A percentile compares a stretch with the other conserved stretches of the same genome.
These are phyloP conservation scores for Suillus placidus DNA, from an alignment of 768 basidiomycete genomes.

Conservation along the genomic window DNA sequence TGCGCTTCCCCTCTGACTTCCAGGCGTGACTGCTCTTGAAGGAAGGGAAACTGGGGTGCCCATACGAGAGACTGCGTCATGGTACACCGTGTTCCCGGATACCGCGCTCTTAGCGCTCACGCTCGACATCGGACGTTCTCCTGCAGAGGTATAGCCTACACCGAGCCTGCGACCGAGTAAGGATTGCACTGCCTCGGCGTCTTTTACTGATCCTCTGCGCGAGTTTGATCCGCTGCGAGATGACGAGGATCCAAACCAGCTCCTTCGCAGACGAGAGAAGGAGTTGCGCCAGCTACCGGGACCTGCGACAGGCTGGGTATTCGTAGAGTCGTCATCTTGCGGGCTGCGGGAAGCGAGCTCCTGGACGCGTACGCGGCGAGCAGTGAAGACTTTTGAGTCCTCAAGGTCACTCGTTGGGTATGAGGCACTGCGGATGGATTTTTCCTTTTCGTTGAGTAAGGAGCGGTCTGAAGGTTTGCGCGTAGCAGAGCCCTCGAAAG, in stretches of 20 bases:
- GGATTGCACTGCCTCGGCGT: slow-evolving; percentile 49
- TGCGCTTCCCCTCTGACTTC: slow-evolving; percentile 28
- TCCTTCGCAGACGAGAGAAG: slow-evolving; percentile 51
- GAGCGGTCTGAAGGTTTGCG: slow-evolving; percentile 24
- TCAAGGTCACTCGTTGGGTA: slow-evolving; percentile 37
- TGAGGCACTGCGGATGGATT: slow-evolving; percentile 34
- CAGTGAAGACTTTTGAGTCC: slow-evolving; percentile 37
- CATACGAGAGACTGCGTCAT: slow-evolving; percentile 57
- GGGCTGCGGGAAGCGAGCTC: slow-evolving; percentile 32
- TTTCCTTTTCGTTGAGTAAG: slow-evolving; percentile 35
- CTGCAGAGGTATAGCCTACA: slow-evolving; percentile 42
- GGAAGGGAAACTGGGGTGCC: slow-evolving; percentile 45
- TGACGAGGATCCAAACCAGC: slow-evolving; percentile 55
- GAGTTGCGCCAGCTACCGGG: slow-evolving; percentile 39
- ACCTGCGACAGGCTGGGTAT: slow-evolving; percentile 23
- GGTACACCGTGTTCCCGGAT: slow-evolving; percentile 61
- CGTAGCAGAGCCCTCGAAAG: slow-evolving; percentile 35
- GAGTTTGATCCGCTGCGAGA: slow-evolving; percentile 33
- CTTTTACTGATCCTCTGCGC: slow-evolving; percentile 39
- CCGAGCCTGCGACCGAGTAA: slow-evolving; percentile 37
- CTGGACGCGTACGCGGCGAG: slow-evolving; percentile 43
- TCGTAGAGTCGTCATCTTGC: slow-evolving; percentile 22
- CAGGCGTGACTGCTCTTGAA: slow-evolving; percentile 51
- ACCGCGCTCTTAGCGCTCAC: slow-evolving; percentile 55
- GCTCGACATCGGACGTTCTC: slow-evolving; percentile 57